Evolutionary conservation across 176 grass and related monocot genomes (phyloP).

Genomic region (Oryza meyeriana): DNA sequence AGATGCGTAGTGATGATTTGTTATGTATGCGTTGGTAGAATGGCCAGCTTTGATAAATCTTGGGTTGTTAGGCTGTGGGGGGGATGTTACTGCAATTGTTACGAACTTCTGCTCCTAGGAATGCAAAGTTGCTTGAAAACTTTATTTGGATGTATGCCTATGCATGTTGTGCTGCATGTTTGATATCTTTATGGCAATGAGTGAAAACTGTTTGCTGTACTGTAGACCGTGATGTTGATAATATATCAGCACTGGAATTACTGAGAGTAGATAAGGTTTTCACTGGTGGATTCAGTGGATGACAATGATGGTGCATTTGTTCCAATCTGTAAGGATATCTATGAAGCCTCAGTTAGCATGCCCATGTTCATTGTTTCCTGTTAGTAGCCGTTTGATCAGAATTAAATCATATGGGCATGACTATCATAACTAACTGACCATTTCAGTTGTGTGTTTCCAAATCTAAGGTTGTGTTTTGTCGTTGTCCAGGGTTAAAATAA

Average conservation of each 20-base stretch:
- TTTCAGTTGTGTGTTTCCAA: neutral
- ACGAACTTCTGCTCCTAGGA: neutral
- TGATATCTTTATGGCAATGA: neutral
- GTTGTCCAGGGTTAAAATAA: neutral
- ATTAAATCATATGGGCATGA: neutral
- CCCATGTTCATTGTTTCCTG: neutral
- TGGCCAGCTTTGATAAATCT: neutral
- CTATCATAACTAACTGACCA: neutral
- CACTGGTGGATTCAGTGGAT: neutral
- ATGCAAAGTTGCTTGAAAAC: neutral
- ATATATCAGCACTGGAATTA: neutral
- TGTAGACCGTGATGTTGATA: neutral
- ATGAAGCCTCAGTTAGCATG: neutral
- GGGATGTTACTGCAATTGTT: neutral
- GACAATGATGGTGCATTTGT: neutral
- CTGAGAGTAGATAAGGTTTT: neutral
- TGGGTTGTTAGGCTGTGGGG: neutral
- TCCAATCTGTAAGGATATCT: neutral
- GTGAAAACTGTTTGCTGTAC: neutral
- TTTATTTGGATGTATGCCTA: conserved; percentile 5
- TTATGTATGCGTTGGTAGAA: neutral
- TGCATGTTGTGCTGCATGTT: neutral
- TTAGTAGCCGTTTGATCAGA: neutral
- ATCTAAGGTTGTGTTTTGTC: neutral
- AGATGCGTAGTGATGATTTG: neutral